These are phyloP conservation scores for Hippophae rhamnoides DNA, from an alignment of 306 rosid genomes.

Conservation along the genomic window DNA sequence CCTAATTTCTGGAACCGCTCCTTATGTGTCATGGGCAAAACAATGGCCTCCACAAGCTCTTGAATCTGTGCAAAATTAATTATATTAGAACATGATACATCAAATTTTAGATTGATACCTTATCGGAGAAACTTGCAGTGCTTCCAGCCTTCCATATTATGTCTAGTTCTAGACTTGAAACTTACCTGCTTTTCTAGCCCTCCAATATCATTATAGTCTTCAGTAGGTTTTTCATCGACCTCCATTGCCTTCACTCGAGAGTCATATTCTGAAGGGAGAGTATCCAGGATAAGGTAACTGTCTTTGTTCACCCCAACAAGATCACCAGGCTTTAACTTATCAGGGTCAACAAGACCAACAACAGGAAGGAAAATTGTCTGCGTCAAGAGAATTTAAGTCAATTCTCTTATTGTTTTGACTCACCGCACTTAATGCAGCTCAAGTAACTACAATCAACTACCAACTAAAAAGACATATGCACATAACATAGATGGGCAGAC, in stretches of 20 bases:
- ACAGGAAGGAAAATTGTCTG: slow-evolving; percentile 95
- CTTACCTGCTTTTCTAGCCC: slow-evolving; percentile 87
- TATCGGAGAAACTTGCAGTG: not conserved
- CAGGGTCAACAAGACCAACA: slow-evolving; percentile 97
- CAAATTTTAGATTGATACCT: not conserved
- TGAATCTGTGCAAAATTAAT: slow-evolving; percentile 48
- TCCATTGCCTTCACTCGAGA: slow-evolving; percentile 97
- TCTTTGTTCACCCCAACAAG: slow-evolving; percentile 97
- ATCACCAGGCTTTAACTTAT: slow-evolving; percentile 84
- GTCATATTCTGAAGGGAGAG: slow-evolving; percentile 89
- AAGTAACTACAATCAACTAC: no score
- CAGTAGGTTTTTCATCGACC: slow-evolving; percentile 96
- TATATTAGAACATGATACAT: slow-evolving; percentile 6
- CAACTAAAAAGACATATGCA: not conserved
- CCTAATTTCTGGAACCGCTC: slow-evolving; percentile 93
- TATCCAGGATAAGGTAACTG: slow-evolving; percentile 89
- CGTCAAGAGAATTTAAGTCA: slow-evolving; percentile 7
- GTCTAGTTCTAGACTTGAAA: slow-evolving; percentile 4
- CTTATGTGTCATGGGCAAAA: slow-evolving; percentile 92
- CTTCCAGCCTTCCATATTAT: not conserved
- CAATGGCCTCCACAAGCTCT: slow-evolving; percentile 96
- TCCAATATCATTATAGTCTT: slow-evolving; percentile 88
- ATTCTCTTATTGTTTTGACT: no score
- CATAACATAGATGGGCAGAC: not conserved
- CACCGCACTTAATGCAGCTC: no score